phyloP scores from a whole-genome alignment of 2,329 filamentous ascomycete genomes.

The Fusarium temperatum region DNA sequence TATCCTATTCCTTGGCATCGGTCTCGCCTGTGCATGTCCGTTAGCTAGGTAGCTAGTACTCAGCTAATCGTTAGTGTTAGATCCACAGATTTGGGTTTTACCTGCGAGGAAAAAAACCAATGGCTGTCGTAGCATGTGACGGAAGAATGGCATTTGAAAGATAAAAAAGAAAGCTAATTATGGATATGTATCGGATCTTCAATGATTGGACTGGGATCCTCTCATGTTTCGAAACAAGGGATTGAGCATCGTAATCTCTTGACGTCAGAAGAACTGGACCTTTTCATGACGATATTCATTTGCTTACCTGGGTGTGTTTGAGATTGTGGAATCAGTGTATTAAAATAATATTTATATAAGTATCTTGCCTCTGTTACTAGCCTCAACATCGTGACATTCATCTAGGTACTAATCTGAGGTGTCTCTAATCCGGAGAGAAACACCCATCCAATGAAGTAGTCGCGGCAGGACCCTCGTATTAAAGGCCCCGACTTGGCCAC shows the following conservation, averaged over 20 bases:
- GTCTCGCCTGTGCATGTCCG: conserved; percentile 20
- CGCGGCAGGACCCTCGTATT: conserved; percentile 32
- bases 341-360: neutral
- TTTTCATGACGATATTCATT: conserved; percentile 26
- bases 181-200: conserved; percentile 19
- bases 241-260: conserved; percentile 31
- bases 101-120: conserved; percentile 12
- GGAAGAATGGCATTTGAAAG: conserved; percentile 17
- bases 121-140: conserved; percentile 20
- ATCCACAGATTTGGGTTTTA: conserved; percentile 40
- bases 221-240: conserved; percentile 25
- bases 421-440: neutral
- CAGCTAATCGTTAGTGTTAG: neutral
- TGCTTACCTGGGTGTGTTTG: neutral
- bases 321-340: neutral
- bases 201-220: conserved; percentile 13
- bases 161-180: neutral
- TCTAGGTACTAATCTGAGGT: neutral
- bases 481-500: conserved; percentile 27
- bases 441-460: conserved; percentile 25
- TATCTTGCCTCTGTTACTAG: neutral
- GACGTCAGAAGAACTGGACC: conserved; percentile 24
- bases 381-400: conserved; percentile 1
- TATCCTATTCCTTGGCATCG: conserved; percentile 33
- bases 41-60: neutral